Base-by-base conservation (phyloP, 805 yeast genomes). In the Candida ovalis region DNA sequence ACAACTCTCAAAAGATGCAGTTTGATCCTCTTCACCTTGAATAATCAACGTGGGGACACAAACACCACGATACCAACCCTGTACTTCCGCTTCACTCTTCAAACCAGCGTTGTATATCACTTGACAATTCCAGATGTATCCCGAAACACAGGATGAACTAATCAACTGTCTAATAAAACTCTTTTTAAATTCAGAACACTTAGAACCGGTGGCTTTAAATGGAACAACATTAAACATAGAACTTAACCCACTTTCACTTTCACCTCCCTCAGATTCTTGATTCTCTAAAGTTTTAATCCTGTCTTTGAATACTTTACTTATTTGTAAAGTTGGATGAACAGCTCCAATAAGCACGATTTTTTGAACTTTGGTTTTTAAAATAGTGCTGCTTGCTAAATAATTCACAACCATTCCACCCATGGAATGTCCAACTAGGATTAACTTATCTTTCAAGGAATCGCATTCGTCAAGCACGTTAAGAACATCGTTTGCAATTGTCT, bases 401-500 rank as follows among this genome's bases (percentile, higher is more conserved):
- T 53, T 53, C 30, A 51, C 49, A 23, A 53, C 46, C 52, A 53
- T 43, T 1, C 56, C 56, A 5, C 56, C 56, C 56, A 53, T 53
- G 4, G 56, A 53, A 36, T 48, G 52, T 1, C 56, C 56, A 15
- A 53, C 51, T 15, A 53, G 44, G 7, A 50, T 41, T 2, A 53
- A 18, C 1, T 52, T 52, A 22, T 44, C n/a, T 4, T 32, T 37
- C 24, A 32, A 42, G 35, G 51, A 41, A 4, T 46, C 48, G 40
- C 49, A 44, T 18, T 44, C 49, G 19, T 48, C 35, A 17, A 50
- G 50, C 37, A 53, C 50, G 19, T 53, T 51, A 15, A 53, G 42
- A 6, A 46, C 48, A 37, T 53, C 56, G 15, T 42, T 35, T 1
- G 52, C 54, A 50, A 53, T 50, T 9, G 54, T 38, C 2, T 36